Evolutionary conservation across 257 asterid genomes (phyloP).

Genomic region (Penstemon eatonii): DNA sequence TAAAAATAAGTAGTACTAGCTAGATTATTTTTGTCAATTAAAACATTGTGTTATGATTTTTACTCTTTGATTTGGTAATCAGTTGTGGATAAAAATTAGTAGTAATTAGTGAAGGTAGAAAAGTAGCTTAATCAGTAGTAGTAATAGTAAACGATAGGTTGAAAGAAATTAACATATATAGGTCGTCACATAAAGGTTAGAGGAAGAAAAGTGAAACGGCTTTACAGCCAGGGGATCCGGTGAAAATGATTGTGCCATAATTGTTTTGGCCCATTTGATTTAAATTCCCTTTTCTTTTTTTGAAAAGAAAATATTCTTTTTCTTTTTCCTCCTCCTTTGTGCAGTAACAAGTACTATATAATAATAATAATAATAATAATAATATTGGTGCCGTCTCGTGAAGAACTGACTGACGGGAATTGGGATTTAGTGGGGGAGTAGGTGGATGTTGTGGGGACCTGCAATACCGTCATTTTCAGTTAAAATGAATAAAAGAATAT

Average conservation of each 20-base stretch:
- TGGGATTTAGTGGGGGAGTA: slow-evolving; percentile 52
- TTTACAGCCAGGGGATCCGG: slow-evolving; percentile 63
- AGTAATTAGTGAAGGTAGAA: too few relatives aligned
- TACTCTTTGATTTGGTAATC: too few relatives aligned
- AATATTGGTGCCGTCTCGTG: slow-evolving; percentile 69
- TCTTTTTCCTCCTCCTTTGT: background rate
- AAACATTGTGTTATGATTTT: too few relatives aligned
- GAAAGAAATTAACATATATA: slow-evolving; percentile 33
- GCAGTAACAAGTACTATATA: slow-evolving; percentile 8
- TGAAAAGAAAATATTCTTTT: background rate
- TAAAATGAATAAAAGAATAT: background rate
- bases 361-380: background rate
- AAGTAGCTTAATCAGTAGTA: too few relatives aligned
- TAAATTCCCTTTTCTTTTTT: background rate
- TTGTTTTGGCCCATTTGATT: slow-evolving; percentile 40
- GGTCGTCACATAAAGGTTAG: slow-evolving; percentile 51
- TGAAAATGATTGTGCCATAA: slow-evolving; percentile 78
- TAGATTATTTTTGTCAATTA: too few relatives aligned
- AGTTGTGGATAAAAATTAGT: background rate
- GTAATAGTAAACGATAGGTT: background rate
- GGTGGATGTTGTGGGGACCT: slow-evolving; percentile 55
- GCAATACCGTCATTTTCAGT: slow-evolving; percentile 30
- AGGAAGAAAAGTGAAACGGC: slow-evolving; percentile 52
- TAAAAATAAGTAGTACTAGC: too few relatives aligned
- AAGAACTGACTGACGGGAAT: slow-evolving; percentile 38